Evolutionary conservation across 805 yeast genomes (phyloP).

Genomic region (Priceomyces melissophilus): DNA sequence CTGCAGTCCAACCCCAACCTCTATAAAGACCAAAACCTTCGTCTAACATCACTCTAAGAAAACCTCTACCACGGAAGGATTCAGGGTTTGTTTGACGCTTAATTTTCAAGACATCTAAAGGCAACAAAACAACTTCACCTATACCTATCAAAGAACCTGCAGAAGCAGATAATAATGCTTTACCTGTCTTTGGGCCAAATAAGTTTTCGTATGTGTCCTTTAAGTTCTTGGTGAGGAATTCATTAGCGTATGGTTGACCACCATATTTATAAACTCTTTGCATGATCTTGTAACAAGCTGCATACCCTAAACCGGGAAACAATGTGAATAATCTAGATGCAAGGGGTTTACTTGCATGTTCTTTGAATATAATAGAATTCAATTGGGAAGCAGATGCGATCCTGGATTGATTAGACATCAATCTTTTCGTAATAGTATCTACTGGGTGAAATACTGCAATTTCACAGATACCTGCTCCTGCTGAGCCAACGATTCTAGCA

Average conservation of each 20-base stretch:
- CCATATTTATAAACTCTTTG: slow-evolving; percentile 99
- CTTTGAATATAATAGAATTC: slow-evolving; percentile 83
- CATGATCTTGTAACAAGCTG: slow-evolving; percentile 92
- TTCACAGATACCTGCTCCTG: slow-evolving; percentile 96
- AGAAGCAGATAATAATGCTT: slow-evolving; percentile 94
- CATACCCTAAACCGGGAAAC: slow-evolving; percentile 98
- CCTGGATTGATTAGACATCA: slow-evolving; percentile 77
- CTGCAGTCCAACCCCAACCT: slow-evolving; percentile 99
- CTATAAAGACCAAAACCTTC: slow-evolving; percentile 93
- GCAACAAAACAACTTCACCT: slow-evolving; percentile 94
- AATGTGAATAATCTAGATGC: slow-evolving; percentile 73
- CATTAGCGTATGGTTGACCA: slow-evolving; percentile 98
- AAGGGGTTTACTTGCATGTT: slow-evolving; percentile 68
- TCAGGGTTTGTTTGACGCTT: slow-evolving; percentile 99
- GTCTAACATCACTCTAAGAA: slow-evolving; percentile 76
- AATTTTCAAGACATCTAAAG: slow-evolving; percentile 93
- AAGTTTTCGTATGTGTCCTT: slow-evolving; percentile 63
- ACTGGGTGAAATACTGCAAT: slow-evolving; percentile 98
- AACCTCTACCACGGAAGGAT: slow-evolving; percentile 97
- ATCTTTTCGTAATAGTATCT: slow-evolving; percentile 95
- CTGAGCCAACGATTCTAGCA: slow-evolving; percentile 96
- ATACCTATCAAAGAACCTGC: slow-evolving; percentile 98
- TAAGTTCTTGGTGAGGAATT: slow-evolving; percentile 75
- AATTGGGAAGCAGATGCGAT: slow-evolving; percentile 63
- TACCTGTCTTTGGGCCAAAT: slow-evolving; percentile 93